Conservation (phyloP, 225 moss, liverwort and hornwort genomes). For the Pseudoscleropodium purum region DNA sequence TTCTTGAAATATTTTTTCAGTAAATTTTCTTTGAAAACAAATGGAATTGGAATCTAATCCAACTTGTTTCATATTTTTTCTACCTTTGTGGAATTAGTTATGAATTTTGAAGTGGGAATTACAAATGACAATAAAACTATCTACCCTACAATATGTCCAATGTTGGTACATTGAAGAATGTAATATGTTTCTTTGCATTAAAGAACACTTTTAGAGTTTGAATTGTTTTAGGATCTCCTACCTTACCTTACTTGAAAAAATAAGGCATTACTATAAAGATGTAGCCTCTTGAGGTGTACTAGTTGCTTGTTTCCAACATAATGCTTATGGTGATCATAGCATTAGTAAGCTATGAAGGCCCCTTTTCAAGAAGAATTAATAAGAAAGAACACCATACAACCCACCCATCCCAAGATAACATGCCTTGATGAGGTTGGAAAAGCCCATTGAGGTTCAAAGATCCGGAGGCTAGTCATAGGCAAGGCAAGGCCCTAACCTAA, state of each 20-base stretch:
- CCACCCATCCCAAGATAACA: accelerated
- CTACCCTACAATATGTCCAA: background rate
- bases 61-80: background rate
- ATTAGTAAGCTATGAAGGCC: background rate
- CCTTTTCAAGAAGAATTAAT: accelerated
- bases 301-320: background rate
- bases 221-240: background rate
- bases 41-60: background rate
- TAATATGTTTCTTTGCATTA: accelerated
- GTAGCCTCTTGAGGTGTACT: background rate
- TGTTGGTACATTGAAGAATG: background rate
- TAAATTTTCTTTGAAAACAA: background rate
- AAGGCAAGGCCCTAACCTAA: accelerated
- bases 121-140: background rate
- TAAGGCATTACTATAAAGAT: background rate
- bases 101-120: background rate
- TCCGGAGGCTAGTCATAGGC: accelerated
- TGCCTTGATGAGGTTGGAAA: accelerated
- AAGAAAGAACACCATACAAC: background rate
- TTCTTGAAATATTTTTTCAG: too few species aligned
- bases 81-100: background rate
- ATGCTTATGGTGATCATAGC: background rate
- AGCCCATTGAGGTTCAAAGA: accelerated
- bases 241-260: background rate
- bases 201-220: accelerated